A percentile compares a stretch with the other conserved stretches of the same genome.
Conservation (phyloP, 768 basidiomycete genomes). For the Serendipita indica region DNA sequence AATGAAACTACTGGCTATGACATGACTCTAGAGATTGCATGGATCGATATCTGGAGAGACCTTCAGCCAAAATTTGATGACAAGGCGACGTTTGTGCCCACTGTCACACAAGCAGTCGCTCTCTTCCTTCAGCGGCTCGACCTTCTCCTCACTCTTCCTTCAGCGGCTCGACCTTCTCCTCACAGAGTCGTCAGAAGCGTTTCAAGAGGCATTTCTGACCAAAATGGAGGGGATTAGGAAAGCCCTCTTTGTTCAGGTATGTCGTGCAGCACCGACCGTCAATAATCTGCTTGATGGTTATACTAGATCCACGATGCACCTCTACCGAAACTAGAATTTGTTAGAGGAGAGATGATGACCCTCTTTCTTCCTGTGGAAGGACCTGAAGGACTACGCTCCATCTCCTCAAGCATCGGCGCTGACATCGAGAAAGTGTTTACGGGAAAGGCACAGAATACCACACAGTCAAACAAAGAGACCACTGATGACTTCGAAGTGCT, state of each 20-base stretch:
- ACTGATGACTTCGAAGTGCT: not conserved
- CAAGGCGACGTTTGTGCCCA: constrained; percentile 1
- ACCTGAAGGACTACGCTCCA: not conserved
- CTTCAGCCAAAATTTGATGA: not conserved
- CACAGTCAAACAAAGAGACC: not conserved
- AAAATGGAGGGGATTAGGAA: not conserved
- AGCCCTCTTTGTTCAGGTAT: constrained; percentile 5
- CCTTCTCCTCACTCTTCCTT: not conserved
- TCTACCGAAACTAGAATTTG: not conserved
- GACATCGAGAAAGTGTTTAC: not conserved
- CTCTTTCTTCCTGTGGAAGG: not conserved
- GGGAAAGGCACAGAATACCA: not conserved
- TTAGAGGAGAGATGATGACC: not conserved
- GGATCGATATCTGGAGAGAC: not conserved
- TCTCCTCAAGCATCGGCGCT: not conserved
- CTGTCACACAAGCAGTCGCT: not conserved
- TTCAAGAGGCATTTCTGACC: not conserved
- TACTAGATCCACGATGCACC: not conserved
- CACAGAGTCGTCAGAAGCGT: not conserved
- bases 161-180: not conserved
- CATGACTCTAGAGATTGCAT: constrained; percentile 3
- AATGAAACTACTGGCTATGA: not conserved
- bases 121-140: not conserved
- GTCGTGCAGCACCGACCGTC: not conserved
- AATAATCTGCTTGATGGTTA: not conserved